Percentiles rank a stretch among this genome's conserved stretches.
Evolutionary conservation across 441 rosid species (phyloP).

Genomic region (Arabidopsis lyrata): DNA sequence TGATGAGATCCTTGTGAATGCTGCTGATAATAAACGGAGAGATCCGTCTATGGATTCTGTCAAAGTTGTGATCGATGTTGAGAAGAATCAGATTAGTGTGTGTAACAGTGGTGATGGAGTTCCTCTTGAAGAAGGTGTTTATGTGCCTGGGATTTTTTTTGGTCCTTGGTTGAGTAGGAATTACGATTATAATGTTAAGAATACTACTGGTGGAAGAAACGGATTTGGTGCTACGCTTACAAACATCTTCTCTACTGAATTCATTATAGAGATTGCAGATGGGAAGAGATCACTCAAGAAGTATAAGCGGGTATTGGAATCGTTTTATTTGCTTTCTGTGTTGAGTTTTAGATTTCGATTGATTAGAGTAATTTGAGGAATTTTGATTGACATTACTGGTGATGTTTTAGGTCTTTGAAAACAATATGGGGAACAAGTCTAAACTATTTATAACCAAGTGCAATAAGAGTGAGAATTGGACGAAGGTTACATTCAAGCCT

Average conservation of each 20-base stretch:
- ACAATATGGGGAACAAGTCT: slow-evolving; percentile 86
- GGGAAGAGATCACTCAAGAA: slow-evolving; percentile 67
- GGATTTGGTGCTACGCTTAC: slow-evolving; percentile 98
- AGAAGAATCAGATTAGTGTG: slow-evolving; percentile 70
- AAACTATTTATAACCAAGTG: slow-evolving; percentile 72
- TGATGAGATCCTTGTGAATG: slow-evolving; percentile 92
- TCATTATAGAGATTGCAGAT: slow-evolving; percentile 89
- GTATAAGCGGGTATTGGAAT: slow-evolving; percentile 79
- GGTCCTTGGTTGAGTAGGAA: no score
- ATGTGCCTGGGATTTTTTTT: slow-evolving; percentile 67
- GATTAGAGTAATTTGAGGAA: background rate
- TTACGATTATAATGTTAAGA: slow-evolving; percentile 47
- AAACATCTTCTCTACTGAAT: slow-evolving; percentile 80
- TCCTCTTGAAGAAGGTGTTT: slow-evolving; percentile 76
- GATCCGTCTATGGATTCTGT: slow-evolving; percentile 73
- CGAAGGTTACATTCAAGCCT: slow-evolving; percentile 87
- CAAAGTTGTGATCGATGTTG: slow-evolving; percentile 78
- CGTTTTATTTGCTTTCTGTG: background rate
- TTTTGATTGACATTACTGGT: background rate
- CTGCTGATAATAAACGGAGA: slow-evolving; percentile 63
- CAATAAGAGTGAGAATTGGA: slow-evolving; percentile 83
- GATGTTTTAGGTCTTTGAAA: slow-evolving; percentile 68
- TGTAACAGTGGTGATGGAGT: slow-evolving; percentile 76
- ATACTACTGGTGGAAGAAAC: slow-evolving; percentile 97
- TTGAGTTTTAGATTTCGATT: background rate